Evolutionary conservation across 257 asterid genomes (phyloP).

Genomic region (Solanum habrochaites): DNA sequence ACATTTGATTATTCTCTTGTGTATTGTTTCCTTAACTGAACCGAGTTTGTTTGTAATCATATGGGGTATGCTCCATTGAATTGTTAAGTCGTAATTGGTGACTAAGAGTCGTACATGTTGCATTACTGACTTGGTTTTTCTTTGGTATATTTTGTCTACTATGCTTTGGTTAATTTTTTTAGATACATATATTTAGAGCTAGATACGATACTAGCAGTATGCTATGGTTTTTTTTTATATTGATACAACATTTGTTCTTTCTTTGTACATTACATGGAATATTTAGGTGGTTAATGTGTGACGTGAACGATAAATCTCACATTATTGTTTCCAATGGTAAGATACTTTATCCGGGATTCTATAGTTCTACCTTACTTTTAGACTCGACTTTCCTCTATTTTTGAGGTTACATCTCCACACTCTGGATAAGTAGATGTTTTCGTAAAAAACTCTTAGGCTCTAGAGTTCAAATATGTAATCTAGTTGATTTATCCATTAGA

Average conservation of each 20-base stretch:
- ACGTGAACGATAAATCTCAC: not conserved
- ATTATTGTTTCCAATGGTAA: not conserved
- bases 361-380: not conserved
- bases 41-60: not conserved
- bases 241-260: too few species aligned
- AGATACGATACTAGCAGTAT: not conserved
- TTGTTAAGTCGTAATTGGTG: not conserved
- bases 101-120: too few species aligned
- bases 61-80: not conserved
- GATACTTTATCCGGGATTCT: not conserved
- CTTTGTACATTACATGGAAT: too few species aligned
- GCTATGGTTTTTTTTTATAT: too few species aligned
- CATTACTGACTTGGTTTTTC: too few species aligned
- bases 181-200: not conserved
- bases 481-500: not conserved
- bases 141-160: too few species aligned
- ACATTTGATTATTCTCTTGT: not conserved
- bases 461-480: not conserved
- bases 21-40: not conserved
- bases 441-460: not conserved
- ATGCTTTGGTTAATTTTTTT: too few species aligned
- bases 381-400: not conserved
- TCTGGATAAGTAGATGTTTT: not conserved
- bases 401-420: not conserved
- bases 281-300: not conserved